phyloP scores from a whole-genome alignment of 1,139 yeast genomes.

The Pneumocystis oryctolagi region DNA sequence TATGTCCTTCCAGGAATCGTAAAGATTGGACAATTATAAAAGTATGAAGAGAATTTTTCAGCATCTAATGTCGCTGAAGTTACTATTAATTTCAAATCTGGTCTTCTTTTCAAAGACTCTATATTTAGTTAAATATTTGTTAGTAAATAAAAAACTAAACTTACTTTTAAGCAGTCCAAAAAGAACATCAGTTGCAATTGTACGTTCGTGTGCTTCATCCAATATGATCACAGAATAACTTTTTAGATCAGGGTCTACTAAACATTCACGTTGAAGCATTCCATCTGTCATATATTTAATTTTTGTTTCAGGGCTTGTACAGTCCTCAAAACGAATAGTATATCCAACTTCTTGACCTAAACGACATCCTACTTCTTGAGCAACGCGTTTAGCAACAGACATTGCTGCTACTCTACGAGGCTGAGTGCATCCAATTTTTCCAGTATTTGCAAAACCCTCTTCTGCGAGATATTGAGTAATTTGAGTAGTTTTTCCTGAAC shows the following conservation, averaged over 20 bases:
- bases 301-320: conserved; percentile 41
- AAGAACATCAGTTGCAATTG: conserved; percentile 82
- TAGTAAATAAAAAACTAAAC: background rate
- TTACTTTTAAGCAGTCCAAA: conserved; percentile 58
- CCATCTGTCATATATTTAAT: conserved; percentile 94
- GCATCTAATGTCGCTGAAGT: conserved; percentile 92
- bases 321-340: conserved; percentile 74
- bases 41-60: conserved; percentile 61
- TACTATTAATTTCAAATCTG: conserved; percentile 61
- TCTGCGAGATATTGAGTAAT: conserved; percentile 71
- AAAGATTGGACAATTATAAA: conserved; percentile 70
- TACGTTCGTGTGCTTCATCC: conserved; percentile 94
- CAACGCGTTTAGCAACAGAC: conserved; percentile 80
- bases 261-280: conserved; percentile 73
- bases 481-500: conserved; percentile 95
- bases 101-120: conserved; percentile 50
- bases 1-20: conserved; percentile 78
- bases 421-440: conserved; percentile 81
- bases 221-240: conserved; percentile 72
- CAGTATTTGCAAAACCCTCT: conserved; percentile 45
- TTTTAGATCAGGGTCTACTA: conserved; percentile 56
- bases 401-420: conserved; percentile 93
- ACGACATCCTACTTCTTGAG: conserved; percentile 58
- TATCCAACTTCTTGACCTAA: conserved; percentile 80
- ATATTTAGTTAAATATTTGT: background rate